Conservation (phyloP, 1,139 yeast genomes). For the Suhomyces panamericanus region DNA sequence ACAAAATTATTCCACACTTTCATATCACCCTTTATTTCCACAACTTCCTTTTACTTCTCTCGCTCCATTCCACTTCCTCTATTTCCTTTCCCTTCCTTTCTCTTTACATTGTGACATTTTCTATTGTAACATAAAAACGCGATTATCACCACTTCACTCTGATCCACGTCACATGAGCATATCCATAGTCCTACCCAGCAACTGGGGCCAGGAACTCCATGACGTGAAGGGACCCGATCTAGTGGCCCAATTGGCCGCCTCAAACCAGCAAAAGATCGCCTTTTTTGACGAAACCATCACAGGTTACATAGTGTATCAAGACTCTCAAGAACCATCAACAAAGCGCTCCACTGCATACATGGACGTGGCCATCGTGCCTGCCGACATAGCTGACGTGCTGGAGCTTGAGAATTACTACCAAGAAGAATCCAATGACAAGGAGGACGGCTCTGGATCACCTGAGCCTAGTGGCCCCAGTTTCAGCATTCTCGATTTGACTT, state of each 20-base stretch:
- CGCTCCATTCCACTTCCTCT: not conserved
- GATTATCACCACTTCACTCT: not conserved
- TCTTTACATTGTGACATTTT: not conserved
- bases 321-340: conserved; percentile 10
- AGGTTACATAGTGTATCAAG: conserved; percentile 33
- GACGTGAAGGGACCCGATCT: conserved; percentile 1
- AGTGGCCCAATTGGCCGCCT: conserved; percentile 3
- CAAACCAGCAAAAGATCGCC: conserved; percentile 19
- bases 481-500: conserved; percentile 18
- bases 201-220: not conserved
- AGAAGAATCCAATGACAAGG: conserved; percentile 6
- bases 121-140: not conserved
- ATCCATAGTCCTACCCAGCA: conserved; percentile 15
- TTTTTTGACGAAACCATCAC: conserved; percentile 42
- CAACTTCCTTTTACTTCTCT: no score
- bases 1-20: no score
- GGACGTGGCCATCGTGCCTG: conserved; percentile 33
- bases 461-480: conserved; percentile 13
- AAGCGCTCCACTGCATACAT: conserved; percentile 20
- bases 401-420: conserved; percentile 8
- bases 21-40: no score
- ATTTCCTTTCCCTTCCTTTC: not conserved
- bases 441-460: not conserved
- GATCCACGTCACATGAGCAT: conserved; percentile 14
- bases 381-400: conserved; percentile 20